Percentiles rank a stretch among this genome's conserved stretches.
These are phyloP conservation scores for Leucocoprinus birnbaumii DNA, from an alignment of 768 basidiomycete genomes.

Conservation along the genomic window DNA sequence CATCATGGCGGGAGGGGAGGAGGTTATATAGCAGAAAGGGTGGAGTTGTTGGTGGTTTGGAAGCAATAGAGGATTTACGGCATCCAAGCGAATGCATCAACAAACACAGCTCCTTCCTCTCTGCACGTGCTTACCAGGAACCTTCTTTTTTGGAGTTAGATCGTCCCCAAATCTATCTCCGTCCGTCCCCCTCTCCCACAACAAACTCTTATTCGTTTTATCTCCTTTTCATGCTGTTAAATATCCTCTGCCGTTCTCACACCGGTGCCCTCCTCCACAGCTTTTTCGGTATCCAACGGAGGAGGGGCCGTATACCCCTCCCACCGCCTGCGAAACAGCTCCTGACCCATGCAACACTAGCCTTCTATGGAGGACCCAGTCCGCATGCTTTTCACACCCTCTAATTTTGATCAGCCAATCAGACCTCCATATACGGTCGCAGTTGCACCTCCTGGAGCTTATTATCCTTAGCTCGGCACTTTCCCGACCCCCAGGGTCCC, in stretches of 20 bases:
- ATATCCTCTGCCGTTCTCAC: constrained; percentile 1
- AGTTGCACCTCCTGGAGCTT: constrained; percentile 10
- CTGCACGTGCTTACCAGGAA: constrained; percentile 47
- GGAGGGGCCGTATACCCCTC: not conserved
- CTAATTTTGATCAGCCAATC: constrained; percentile 31
- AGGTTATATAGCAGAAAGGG: constrained; percentile 34
- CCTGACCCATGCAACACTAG: constrained; percentile 15
- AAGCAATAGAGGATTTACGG: constrained; percentile 49
- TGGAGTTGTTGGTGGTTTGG: constrained; percentile 50
- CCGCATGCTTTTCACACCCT: constrained; percentile 26
- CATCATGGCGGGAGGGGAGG: constrained; percentile 15
- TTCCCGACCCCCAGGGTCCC: constrained; percentile 9
- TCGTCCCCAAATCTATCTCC: constrained; percentile 39
- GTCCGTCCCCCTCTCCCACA: constrained; percentile 12
- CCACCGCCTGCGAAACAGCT: constrained; percentile 9
- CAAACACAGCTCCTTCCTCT: constrained; percentile 38
- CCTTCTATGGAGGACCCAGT: constrained; percentile 23
- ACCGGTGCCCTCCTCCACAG: not conserved
- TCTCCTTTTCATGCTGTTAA: constrained; percentile 13
- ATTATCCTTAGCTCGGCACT: constrained; percentile 11
- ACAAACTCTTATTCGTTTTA: constrained; percentile 15
- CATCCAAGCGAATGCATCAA: constrained; percentile 41
- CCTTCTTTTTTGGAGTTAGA: constrained; percentile 30
- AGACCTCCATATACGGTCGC: constrained; percentile 14
- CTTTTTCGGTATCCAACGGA: not conserved